Evolutionary conservation across 305 asterid genomes (phyloP).

Genomic region (Fraxinus baroniana): DNA sequence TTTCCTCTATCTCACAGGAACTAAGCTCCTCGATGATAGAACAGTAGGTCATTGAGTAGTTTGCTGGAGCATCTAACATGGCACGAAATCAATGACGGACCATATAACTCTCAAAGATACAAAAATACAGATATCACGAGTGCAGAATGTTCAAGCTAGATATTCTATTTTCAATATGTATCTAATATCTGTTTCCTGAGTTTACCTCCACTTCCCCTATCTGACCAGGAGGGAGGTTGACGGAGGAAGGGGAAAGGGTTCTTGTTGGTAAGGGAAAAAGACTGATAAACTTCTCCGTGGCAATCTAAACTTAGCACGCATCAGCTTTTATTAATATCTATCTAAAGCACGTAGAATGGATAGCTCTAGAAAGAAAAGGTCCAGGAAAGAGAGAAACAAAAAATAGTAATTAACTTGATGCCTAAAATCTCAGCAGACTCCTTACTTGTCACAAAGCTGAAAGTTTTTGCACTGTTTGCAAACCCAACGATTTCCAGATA

Average conservation of each 20-base stretch:
- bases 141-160: neutral
- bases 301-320: neutral
- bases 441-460: slow-evolving; percentile 88
- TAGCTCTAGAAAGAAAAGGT: neutral
- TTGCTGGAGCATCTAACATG: neutral
- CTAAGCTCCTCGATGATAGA: neutral
- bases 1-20: slow-evolving; percentile 6
- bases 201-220: neutral
- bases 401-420: neutral
- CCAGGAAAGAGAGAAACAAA: neutral
- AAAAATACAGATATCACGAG: neutral
- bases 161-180: neutral
- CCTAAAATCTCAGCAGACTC: slow-evolving; percentile 5
- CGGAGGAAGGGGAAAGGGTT: neutral
- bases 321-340: neutral
- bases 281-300: neutral
- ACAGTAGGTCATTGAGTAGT: neutral
- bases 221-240: neutral
- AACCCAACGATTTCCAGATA: slow-evolving; percentile 87
- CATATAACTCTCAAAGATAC: neutral
- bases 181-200: neutral
- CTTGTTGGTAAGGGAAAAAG: neutral
- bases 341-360: neutral
- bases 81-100: neutral
- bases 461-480: slow-evolving; percentile 85